Base-by-base conservation (phyloP, 1,139 yeast species). In the Scheffersomyces parashehatae region DNA sequence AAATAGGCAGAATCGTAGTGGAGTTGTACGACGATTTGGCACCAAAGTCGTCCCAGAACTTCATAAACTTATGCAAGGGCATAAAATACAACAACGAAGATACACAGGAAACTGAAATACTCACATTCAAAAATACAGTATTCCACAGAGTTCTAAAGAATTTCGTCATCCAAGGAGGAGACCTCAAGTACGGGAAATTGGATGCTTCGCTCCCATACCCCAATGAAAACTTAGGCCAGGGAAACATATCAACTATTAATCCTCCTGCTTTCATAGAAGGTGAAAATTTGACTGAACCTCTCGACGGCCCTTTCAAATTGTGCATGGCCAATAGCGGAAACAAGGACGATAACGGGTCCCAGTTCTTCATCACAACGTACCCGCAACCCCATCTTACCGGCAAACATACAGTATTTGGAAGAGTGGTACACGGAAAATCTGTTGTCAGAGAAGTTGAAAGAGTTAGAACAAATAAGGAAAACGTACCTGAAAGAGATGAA, bases 151-250 rank as follows among this genome's bases (percentile, higher is more conserved):
- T 87, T 1, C 75, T 88, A 36, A 86, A 83, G 50, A 89, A 85
- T 59, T 89, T 87, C 56, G 78, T 88, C 64, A 67, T 88, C n/a
- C 96, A 88, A 58, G 86, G 85, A 4, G 96, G 96, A 32, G 93
- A 85, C 55, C 56, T 77, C 5, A 39, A 59, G 14, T 44, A 55
- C 41, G 64, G 62, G 4, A 52, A 59, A 4, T 50, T 68, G 0
- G 66, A 64, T 40, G 73, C 75, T 5, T 60, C 66, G 2, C 56
- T 54, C 5, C 47, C 44, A 2, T 70, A 73, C 41, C 66, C 70
- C 0, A 58, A 64, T n/a, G 56, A 49, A 1, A 52, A 65, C 3
- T 49, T 75, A 5, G 88, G 88, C 1, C 69, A 63, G 28, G 84
- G 85, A n/a, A 82, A 81, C 15, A 64, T 71, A 11, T 77, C 85